Evolutionary conservation across 2,329 filamentous ascomycete species (phyloP).

Genomic region (Aspergillus fijiensis): DNA sequence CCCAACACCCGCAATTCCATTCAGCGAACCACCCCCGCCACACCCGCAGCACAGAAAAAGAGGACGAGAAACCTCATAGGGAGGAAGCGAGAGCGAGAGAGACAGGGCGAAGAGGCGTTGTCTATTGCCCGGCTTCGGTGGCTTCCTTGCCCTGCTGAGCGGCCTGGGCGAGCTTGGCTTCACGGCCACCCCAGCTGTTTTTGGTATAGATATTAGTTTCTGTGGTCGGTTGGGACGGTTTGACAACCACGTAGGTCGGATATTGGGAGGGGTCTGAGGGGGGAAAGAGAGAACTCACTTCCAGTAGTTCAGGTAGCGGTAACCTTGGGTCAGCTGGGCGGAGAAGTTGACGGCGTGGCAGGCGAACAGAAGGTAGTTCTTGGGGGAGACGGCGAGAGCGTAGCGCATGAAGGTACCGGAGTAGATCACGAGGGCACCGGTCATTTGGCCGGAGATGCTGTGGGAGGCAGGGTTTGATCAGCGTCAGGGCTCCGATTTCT

Average conservation of each 20-base stretch:
- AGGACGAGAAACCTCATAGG: conserved; percentile 3
- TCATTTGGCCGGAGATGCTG: conserved; percentile 67
- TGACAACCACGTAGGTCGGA: no score
- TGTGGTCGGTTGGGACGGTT: no score
- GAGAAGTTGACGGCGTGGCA: conserved; percentile 66
- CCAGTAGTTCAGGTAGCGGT: conserved; percentile 63
- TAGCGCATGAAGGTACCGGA: conserved; percentile 67
- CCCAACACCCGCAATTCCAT: neutral
- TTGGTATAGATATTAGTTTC: conserved; percentile 9
- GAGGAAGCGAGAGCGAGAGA: no score
- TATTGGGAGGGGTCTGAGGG: no score
- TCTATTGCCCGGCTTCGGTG: conserved; percentile 32
- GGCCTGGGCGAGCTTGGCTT: conserved; percentile 38
- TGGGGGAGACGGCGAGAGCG: conserved; percentile 60
- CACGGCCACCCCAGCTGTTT: conserved; percentile 44
- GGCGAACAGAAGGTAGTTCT: conserved; percentile 67
- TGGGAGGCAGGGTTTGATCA: conserved; percentile 6
- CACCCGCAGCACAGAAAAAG: conserved; percentile 3
- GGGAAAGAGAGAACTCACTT: conserved; percentile 42
- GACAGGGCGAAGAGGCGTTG: conserved; percentile 7
- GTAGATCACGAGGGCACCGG: conserved; percentile 60
- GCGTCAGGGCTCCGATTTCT: neutral
- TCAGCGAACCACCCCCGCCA: neutral
- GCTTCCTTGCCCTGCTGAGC: conserved; percentile 31
- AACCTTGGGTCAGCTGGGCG: conserved; percentile 61